Percentiles rank a stretch among this genome's conserved stretches.
Conservation (phyloP, 1,284 basidiomycete species). For the Sporisorium iseilematis-ciliati region DNA sequence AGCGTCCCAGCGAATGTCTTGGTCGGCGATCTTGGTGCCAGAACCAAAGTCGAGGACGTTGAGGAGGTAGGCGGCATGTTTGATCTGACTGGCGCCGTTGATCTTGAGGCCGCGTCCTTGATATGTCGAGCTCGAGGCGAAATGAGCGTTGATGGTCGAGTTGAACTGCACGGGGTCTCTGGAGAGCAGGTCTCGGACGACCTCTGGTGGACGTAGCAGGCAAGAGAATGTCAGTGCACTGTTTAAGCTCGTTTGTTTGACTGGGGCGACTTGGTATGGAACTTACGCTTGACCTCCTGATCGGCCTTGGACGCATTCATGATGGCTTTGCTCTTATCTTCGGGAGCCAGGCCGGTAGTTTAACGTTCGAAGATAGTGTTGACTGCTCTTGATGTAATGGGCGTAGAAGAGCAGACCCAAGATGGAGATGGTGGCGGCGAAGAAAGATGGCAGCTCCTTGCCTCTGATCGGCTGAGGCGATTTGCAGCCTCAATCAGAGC, state of each 20-base stretch:
- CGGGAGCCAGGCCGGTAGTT: not conserved
- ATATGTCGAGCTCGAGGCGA: slow-evolving; percentile 44
- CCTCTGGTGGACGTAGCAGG: slow-evolving; percentile 14
- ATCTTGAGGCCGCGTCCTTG: slow-evolving; percentile 54
- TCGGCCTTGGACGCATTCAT: slow-evolving; percentile 42
- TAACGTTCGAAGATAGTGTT: not conserved
- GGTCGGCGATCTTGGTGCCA: slow-evolving; percentile 31
- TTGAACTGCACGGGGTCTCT: slow-evolving; percentile 53
- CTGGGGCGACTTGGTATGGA: not conserved
- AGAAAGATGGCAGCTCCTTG: not conserved
- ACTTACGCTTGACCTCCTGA: slow-evolving; percentile 34
- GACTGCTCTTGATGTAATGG: not conserved
- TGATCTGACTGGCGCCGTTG: slow-evolving; percentile 48
- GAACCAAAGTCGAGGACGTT: slow-evolving; percentile 52
- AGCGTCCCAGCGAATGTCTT: slow-evolving; percentile 47
- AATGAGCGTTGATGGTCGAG: slow-evolving; percentile 55
- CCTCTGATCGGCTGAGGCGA: not conserved
- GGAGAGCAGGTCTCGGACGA: slow-evolving; percentile 45
- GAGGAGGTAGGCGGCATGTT: slow-evolving; percentile 48
- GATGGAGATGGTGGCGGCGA: not conserved
- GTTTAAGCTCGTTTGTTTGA: not conserved
- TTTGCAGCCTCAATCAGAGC: slow-evolving; percentile 3
- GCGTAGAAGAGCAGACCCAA: not conserved
- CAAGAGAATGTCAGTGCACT: not conserved
- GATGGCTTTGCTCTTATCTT: slow-evolving; percentile 3